Base-by-base conservation (phyloP, 2,329 filamentous ascomycete species). In the Elsinoe ampelina region DNA sequence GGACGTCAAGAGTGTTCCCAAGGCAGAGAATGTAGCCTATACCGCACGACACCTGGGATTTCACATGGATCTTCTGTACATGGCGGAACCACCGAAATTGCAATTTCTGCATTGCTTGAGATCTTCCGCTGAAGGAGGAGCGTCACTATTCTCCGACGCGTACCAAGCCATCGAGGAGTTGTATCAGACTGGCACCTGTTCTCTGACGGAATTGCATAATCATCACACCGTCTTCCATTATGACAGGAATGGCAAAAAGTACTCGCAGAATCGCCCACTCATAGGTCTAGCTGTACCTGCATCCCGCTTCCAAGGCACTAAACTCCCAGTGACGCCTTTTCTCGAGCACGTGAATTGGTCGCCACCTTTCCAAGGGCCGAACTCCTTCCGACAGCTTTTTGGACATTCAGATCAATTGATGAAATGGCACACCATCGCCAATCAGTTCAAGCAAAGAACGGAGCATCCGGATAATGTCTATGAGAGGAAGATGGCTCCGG, bases 1-100 rank as follows among this genome's bases (percentile, higher is more conserved):
- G 83, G 87, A 96, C 70, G 92, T 97, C 11, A 81, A 83, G 55
- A 89, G 85, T 2, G 86, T 95, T 55, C 85, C 86, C 1, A 70
- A 88, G 57, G 89, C 91, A 20, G 90, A 92, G 67, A 97, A 97
- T 68, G 87, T 96, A 3, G 92, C 93, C 19, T 77, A 97, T 72
- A 96, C 92, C 1, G 85, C 80, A 65, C 79, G 85, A 50, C 85
- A 84, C 65, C 82, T 97, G 1, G 88, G 87, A 13, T 83, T 96
- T 48, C 93, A 98, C 73, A 93, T 95, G 81, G 93, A 97, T 68
- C 79, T 97, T 39, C 78, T 96, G 60, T 97, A 97, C 72, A 85
- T 93, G 71, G 74, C 80, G 12, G 81, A 88, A 52, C 83, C 88
- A 2, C 92, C 92, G 0, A 83, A 85, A 32, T 81, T 93, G 54